A percentile compares a stretch with the other conserved stretches of the same genome.
These are phyloP conservation scores for Aureobasidium pullulans DNA, from an alignment of 2,329 filamentous ascomycete genomes.

Conservation along the genomic window DNA sequence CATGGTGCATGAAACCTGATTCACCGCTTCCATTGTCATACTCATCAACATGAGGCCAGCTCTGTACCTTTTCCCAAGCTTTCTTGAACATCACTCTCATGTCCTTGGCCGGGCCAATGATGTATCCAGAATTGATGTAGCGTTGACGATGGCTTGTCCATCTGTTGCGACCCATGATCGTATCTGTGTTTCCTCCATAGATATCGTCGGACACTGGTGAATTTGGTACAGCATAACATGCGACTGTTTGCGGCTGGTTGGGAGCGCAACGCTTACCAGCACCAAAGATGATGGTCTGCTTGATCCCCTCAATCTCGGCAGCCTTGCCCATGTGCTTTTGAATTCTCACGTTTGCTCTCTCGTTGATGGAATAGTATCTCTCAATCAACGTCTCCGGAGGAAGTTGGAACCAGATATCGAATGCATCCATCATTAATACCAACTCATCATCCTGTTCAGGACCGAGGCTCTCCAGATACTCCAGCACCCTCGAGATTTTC, in stretches of 20 bases:
- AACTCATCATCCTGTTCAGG: slow-evolving; percentile 40
- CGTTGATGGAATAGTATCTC: slow-evolving; percentile 46
- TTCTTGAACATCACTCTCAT: slow-evolving; percentile 33
- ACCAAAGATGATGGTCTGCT: slow-evolving; percentile 49
- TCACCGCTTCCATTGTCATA: too few species aligned
- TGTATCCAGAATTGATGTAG: slow-evolving; percentile 42
- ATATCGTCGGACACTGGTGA: slow-evolving; percentile 44
- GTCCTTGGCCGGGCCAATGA: slow-evolving; percentile 35
- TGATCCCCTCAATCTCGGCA: slow-evolving; percentile 31
- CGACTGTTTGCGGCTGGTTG: slow-evolving; percentile 34
- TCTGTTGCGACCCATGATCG: slow-evolving; percentile 34
- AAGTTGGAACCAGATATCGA: slow-evolving; percentile 59
- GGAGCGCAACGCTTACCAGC: slow-evolving; percentile 48
- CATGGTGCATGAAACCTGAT: slow-evolving; percentile 22
- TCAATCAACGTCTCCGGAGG: slow-evolving; percentile 56
- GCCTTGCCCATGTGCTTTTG: slow-evolving; percentile 24
- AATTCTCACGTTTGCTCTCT: slow-evolving; percentile 38
- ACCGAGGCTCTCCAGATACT: slow-evolving; percentile 23
- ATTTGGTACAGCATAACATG: slow-evolving; percentile 46
- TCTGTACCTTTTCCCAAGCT: slow-evolving; percentile 24
- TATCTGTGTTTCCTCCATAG: slow-evolving; percentile 41
- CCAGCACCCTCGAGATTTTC: slow-evolving; percentile 22
- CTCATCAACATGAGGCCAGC: too few species aligned
- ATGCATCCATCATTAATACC: slow-evolving; percentile 56
- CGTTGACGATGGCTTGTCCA: slow-evolving; percentile 33